Evolutionary conservation across 2,329 filamentous ascomycete genomes (phyloP).

Genomic region (Chaetomiaceae sp.): DNA sequence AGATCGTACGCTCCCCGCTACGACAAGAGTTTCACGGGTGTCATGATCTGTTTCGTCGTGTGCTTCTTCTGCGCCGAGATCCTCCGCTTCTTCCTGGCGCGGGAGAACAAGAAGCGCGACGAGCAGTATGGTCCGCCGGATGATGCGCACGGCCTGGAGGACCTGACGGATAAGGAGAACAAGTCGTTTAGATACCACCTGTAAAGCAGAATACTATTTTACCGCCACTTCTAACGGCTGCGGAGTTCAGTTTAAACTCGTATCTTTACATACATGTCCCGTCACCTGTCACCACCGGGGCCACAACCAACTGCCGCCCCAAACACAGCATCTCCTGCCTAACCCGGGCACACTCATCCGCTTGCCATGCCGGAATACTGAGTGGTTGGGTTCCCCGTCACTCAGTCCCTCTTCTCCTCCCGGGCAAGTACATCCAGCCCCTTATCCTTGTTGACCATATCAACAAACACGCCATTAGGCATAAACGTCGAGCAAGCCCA

Average conservation of each 20-base stretch:
- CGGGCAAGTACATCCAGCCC: neutral
- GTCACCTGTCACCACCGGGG: too few relatives aligned
- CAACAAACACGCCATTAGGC: neutral
- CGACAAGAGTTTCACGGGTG: constrained; percentile 27
- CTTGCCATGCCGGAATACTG: too few relatives aligned
- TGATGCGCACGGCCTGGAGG: constrained; percentile 35
- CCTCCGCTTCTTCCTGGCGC: constrained; percentile 28
- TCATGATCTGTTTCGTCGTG: constrained; percentile 30
- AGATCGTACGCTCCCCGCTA: constrained; percentile 31
- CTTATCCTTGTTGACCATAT: neutral
- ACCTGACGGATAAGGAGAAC: constrained; percentile 37
- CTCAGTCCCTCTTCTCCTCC: neutral
- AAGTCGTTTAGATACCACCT: constrained; percentile 15
- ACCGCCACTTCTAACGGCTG: too few relatives aligned
- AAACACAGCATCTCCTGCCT: too few relatives aligned
- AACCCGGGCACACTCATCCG: too few relatives aligned
- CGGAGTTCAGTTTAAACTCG: too few relatives aligned
- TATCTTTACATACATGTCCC: too few relatives aligned
- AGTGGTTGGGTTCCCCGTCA: too few relatives aligned
- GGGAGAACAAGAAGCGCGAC: constrained; percentile 32
- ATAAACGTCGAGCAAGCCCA: constrained; percentile 1
- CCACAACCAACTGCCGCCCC: too few relatives aligned
- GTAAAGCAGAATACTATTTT: too few relatives aligned
- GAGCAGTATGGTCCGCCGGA: constrained; percentile 29
- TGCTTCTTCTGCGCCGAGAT: constrained; percentile 29